Evolutionary conservation across 2,329 filamentous ascomycete species (phyloP), one percentile per base, ranked within the genome.

Genomic region (Aspergillus spinulosporus): DNA sequence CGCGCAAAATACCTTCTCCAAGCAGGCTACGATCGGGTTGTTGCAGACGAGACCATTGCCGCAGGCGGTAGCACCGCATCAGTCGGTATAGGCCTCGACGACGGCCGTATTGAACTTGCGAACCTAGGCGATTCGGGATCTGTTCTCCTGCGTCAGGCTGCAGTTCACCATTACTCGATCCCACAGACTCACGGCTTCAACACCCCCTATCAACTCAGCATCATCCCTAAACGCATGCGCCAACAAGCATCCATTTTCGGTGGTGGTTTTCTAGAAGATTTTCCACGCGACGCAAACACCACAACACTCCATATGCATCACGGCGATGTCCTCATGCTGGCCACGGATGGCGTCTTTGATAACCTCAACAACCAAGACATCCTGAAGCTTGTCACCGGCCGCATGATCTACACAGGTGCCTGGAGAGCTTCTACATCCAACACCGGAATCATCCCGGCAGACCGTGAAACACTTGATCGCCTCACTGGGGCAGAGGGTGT

Each of bases 181-280:
- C 88, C 91, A 26, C 94, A 99, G 74, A 97, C 92, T 0, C 94
- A 99, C 73, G 92, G 88, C 43, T 99, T 99, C 82, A 99, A 99
- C 74, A 97, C 94, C 0, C 94, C 94, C 0, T 99, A 90, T 70
- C 94, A 99, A 73, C 83, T 99, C 40, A 93, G 91, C 52, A 86
- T 96, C 52, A 87, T 97, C 5, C 93, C 94, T 0, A 84, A 88
- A 3, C 85, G 84, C 64, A 87, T 96, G 75, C 83, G 91, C 55
- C 84, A 86, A 21, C 89, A 94, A 66, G 88, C 92, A 66, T 85
- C 87, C 9, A 84, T 90, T 29, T 97, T 96, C 72, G 93, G 93
- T 15, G 90, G 90, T 44, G 80, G 84, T 1, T 89, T 89, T 60
- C 83, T 96, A 28, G 87, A 88, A 70, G 94, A 99, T 74, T 81